phyloP scores from a whole-genome alignment of 2,329 filamentous ascomycete species.

The Cercospora sp. region DNA sequence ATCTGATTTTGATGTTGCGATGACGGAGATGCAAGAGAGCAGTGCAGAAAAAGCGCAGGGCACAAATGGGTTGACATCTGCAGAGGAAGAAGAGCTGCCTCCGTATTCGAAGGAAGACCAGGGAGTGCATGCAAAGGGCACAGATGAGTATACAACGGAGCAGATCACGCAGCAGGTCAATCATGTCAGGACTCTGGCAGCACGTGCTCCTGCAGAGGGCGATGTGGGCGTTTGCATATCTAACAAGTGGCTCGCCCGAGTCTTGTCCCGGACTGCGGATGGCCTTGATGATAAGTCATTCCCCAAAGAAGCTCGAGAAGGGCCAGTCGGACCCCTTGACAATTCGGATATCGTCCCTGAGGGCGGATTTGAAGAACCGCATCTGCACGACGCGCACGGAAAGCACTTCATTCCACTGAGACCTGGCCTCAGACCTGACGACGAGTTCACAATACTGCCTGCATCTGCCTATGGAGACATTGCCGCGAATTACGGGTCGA shows the following conservation, averaged over 20 bases:
- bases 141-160: conserved; percentile 30
- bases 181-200: conserved; percentile 63
- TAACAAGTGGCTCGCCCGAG: conserved; percentile 72
- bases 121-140: conserved; percentile 3
- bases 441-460: conserved; percentile 76
- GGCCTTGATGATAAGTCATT: conserved; percentile 56
- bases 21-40: conserved; percentile 25
- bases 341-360: conserved; percentile 73
- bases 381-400: conserved; percentile 29
- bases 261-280: conserved; percentile 66
- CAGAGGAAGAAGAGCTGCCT: conserved; percentile 28
- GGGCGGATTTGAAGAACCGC: conserved; percentile 34
- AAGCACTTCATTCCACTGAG: conserved; percentile 69
- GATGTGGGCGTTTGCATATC: conserved; percentile 78
- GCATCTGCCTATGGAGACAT: conserved; percentile 79
- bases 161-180: conserved; percentile 68
- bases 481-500: conserved; percentile 77
- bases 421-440: conserved; percentile 62
- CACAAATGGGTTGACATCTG: conserved; percentile 9
- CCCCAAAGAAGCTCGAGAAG: conserved; percentile 61
- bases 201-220: conserved; percentile 62
- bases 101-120: conserved; percentile 34
- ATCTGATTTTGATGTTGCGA: conserved; percentile 26
- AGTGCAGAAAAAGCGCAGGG: conserved; percentile 10
- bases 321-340: conserved; percentile 76